Conservation (phyloP, 176 grass and related monocot species). For the Puya raimondii region DNA sequence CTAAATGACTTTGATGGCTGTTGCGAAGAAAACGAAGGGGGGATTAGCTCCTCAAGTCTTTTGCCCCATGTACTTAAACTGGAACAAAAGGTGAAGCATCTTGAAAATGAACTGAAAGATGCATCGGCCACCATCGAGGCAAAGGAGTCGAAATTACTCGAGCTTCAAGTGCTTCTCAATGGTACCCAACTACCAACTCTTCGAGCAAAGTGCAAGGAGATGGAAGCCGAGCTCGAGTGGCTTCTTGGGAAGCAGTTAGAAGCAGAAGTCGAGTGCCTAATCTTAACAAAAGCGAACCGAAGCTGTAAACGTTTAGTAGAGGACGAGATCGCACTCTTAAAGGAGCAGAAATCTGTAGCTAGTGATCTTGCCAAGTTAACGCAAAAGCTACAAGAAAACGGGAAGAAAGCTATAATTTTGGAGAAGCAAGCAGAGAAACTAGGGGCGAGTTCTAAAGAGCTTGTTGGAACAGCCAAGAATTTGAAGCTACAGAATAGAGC, state of each 20-base stretch:
- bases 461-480: constrained; percentile 21
- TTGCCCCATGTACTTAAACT: constrained; percentile 17
- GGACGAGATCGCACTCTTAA: constrained; percentile 30
- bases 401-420: constrained; percentile 33
- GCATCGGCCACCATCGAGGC: constrained; percentile 34
- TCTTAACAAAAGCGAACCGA: constrained; percentile 36
- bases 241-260: constrained; percentile 49
- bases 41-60: constrained; percentile 5
- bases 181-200: not conserved
- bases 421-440: constrained; percentile 36
- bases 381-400: constrained; percentile 27
- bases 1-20: constrained; percentile 23
- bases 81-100: constrained; percentile 38
- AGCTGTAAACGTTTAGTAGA: constrained; percentile 41
- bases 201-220: constrained; percentile 14
- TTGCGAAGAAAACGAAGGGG: constrained; percentile 23
- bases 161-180: constrained; percentile 35
- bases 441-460: constrained; percentile 35
- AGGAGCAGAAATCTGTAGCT: constrained; percentile 33
- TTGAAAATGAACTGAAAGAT: constrained; percentile 43
- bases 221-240: constrained; percentile 43
- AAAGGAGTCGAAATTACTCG: constrained; percentile 33
- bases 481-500: constrained; percentile 44
- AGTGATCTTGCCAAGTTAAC: constrained; percentile 2
- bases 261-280: constrained; percentile 41